A percentile compares a stretch with the other conserved stretches of the same genome.
These are phyloP conservation scores for Candida boleticola DNA, from an alignment of 805 yeast genomes.

Conservation along the genomic window DNA sequence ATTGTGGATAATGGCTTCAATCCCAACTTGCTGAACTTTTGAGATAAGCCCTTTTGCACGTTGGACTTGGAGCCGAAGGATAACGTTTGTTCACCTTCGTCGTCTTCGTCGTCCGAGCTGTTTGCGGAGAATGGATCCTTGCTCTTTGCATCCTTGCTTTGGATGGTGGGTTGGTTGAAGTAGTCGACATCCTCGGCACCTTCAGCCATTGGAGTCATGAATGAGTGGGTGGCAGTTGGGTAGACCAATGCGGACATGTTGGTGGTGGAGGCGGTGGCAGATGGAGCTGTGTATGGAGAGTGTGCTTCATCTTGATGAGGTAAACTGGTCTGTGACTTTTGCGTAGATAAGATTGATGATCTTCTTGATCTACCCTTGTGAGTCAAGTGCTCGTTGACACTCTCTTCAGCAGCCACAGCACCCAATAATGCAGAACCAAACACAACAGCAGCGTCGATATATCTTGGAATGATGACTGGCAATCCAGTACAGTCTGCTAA, in stretches of 20 bases:
- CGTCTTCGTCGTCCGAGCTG: slow-evolving; percentile 35
- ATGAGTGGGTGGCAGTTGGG: slow-evolving; percentile 26
- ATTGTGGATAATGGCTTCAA: slow-evolving; percentile 40
- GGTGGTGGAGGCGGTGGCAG: slow-evolving; percentile 70
- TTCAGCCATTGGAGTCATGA: slow-evolving; percentile 38
- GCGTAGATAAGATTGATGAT: slow-evolving; percentile 27
- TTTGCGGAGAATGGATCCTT: slow-evolving; percentile 5
- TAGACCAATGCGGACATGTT: slow-evolving; percentile 53
- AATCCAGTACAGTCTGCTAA: slow-evolving; percentile 90
- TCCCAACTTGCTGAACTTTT: slow-evolving; percentile 35
- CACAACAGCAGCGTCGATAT: slow-evolving; percentile 96
- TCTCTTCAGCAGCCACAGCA: slow-evolving; percentile 83
- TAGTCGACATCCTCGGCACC: slow-evolving; percentile 35
- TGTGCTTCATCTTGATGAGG: slow-evolving; percentile 31
- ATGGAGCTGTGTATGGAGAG: slow-evolving; percentile 78
- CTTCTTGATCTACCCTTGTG: slow-evolving; percentile 34
- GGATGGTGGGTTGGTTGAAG: slow-evolving; percentile 31
- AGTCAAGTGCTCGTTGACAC: slow-evolving; percentile 37
- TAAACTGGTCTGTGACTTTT: slow-evolving; percentile 32
- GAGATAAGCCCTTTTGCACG: slow-evolving; percentile 52
- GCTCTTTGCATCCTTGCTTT: slow-evolving; percentile 2
- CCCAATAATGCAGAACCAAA: slow-evolving; percentile 95
- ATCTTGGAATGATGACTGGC: slow-evolving; percentile 89
- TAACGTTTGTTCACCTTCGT: slow-evolving; percentile 49
- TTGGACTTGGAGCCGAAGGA: slow-evolving; percentile 60